Base-by-base conservation (phyloP, 1,139 yeast species). In the Nakaseomyces glabratus region DNA sequence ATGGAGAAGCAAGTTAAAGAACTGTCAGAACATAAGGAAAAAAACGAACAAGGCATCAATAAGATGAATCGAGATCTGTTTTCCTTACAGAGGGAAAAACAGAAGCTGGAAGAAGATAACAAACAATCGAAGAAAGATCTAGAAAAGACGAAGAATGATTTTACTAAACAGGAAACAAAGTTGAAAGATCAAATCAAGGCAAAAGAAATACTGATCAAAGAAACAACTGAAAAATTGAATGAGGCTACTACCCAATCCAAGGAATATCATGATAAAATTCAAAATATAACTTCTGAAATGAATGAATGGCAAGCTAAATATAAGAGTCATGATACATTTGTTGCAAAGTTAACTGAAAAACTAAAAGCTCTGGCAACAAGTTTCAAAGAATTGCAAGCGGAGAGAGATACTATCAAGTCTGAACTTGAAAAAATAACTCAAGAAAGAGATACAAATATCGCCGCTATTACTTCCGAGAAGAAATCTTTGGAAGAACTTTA, bases 1-100 rank as follows among this genome's bases (percentile, higher is more conserved):
- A 44, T 40, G 11, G 40, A 45, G 4, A 40, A 36, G 9, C 49
- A 50, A n/a, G 35, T 58, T 12, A 37, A 38, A 11, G 40, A 33
- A 1, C 28, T 46, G 6, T 36, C 38, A 5, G 23, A 24, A 21
- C 73, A 71, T 7, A 82, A 80, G 48, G 66, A 68, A 18, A 80
- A 74, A 43, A 82, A 90, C 1, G 96, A 88, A 49, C 78, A 75
- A 42, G 96, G 95, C 4, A 79, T 88, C 38, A 88, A 85, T 53
- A 85, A 85, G 47, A 84, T 88, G 95, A 81, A 80, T 40, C 66
- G 90, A 30, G 96, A 86, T 44, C 62, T 88, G 24, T 73, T 85
- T 54, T 71, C 71, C 28, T 61, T 85, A 28, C 69, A 76, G 1
- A 73, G 73, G 39, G 76, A 74, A 22, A 77, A 77, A 40, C 72